Evolutionary conservation across 768 basidiomycete genomes (phyloP), one percentile per base, ranked within the genome.

Genomic region (Tulasnella sp.): DNA sequence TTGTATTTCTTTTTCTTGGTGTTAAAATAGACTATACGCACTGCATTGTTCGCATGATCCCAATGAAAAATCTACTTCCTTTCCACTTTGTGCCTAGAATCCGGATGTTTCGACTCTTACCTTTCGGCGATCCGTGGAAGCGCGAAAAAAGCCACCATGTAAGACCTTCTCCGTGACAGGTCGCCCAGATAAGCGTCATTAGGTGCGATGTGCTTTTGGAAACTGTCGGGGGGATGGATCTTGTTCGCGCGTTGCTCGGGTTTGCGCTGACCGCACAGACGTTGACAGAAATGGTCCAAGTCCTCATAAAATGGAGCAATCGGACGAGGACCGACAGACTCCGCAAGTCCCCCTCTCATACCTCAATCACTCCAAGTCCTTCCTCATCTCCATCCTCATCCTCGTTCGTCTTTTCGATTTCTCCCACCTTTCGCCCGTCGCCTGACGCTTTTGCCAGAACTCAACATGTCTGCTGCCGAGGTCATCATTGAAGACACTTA

Each of bases 1-100:
- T 11, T n/a, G 13, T 13, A 67, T 67, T n/a, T 67, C n/a, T 20
- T 32, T 32, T 67, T 67, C 61, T 16, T 67, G 5, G 61, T 67
- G 32, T 67, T 67, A 67, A 67, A 67, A 67, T 67, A 67, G 61
- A 67, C 7, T 67, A 2, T 67, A 67, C 61, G 61, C 61, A 29
- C 32, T 67, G 29, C 61, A 67, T 67, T 67, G 61, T 67, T 32
- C 13, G 61, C 61, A 67, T 67, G 61, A 67, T n/a, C 32, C 3
- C 61, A 32, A 67, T 67, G 61, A 67, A 67, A 67, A 67, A 61
- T 26, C 11, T 40, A 23, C 32, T 67, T 67, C 61, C 61, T 67
- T 67, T 29, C 13, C n/a, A 18, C 23, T 4, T 67, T 11, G 26
- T 23, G 48, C 18, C 48, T 9, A 3, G 20, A 1, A 23, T 29